Percentiles rank a stretch among this genome's conserved stretches.
These are phyloP conservation scores for Fusarium sp. DNA, from an alignment of 2,329 filamentous ascomycete species.

Conservation along the genomic window DNA sequence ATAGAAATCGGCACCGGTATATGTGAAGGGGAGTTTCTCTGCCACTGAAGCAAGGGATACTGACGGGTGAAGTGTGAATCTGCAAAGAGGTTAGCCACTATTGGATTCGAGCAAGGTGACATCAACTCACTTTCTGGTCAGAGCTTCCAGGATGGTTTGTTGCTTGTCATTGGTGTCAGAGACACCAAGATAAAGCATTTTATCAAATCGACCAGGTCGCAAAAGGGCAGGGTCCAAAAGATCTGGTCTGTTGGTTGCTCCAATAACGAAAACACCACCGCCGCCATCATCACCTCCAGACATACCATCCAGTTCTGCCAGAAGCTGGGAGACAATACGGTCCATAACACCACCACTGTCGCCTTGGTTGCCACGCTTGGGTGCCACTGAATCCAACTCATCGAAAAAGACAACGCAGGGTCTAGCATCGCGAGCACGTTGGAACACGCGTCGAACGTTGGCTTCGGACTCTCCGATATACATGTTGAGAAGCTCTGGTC, in stretches of 20 bases:
- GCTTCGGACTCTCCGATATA: constrained; percentile 95
- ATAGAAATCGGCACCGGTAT: constrained; percentile 97
- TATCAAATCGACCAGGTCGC: constrained; percentile 92
- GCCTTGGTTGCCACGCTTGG: constrained; percentile 95
- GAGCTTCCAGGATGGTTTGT: constrained; percentile 88
- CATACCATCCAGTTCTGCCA: constrained; percentile 98
- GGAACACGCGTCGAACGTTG: constrained; percentile 89
- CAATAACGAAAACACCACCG: constrained; percentile 94
- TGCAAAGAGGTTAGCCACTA: constrained; percentile 48
- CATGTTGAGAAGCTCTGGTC: constrained; percentile 92
- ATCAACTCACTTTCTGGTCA: constrained; percentile 85
- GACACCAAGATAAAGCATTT: constrained; percentile 97
- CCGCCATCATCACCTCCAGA: constrained; percentile 87
- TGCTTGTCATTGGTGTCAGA: constrained; percentile 98
- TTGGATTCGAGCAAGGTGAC: not conserved
- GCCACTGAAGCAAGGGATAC: constrained; percentile 81
- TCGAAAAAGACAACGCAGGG: constrained; percentile 96
- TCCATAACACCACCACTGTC: constrained; percentile 99
- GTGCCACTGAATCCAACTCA: constrained; percentile 91
- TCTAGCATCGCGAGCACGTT: constrained; percentile 83
- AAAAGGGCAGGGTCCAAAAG: constrained; percentile 89
- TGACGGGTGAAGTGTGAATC: constrained; percentile 84
- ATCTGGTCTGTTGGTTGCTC: constrained; percentile 94
- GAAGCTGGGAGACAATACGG: constrained; percentile 91
- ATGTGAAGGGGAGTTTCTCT: constrained; percentile 86